Evolutionary conservation across 192 early-diverging fungal species (phyloP).

Genomic region (Coemansia sp.): DNA sequence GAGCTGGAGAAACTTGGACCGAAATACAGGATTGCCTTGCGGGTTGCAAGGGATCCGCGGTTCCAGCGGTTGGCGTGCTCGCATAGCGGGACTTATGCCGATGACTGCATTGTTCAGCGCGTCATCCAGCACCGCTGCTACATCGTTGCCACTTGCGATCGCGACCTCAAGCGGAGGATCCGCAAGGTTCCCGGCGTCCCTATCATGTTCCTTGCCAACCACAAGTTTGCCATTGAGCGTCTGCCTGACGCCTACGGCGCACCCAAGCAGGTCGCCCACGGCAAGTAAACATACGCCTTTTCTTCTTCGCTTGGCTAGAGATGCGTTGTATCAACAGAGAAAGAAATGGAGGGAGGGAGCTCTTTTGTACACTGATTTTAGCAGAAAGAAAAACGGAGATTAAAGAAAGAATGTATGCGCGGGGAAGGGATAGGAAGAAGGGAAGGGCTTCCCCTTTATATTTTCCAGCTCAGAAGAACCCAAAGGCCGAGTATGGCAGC

Average conservation of each 20-base stretch:
- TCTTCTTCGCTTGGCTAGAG: not conserved
- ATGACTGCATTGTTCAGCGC: slow-evolving; percentile 95
- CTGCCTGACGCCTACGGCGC: slow-evolving; percentile 72
- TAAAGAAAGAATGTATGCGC: not conserved
- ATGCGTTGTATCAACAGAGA: not conserved
- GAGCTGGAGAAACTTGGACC: slow-evolving; percentile 98
- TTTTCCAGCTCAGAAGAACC: slow-evolving; percentile 1
- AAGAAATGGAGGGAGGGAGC: not conserved
- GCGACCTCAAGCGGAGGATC: slow-evolving; percentile 92
- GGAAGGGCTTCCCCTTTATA: not conserved
- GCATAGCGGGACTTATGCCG: slow-evolving; percentile 98
- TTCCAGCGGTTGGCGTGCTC: slow-evolving; percentile 95
- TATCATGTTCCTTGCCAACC: slow-evolving; percentile 91
- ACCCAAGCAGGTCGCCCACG: slow-evolving; percentile 20
- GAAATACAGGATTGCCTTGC: slow-evolving; percentile 92
- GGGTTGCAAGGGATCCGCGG: slow-evolving; percentile 93
- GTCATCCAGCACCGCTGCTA: slow-evolving; percentile 95
- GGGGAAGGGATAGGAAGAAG: no score
- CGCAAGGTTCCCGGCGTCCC: slow-evolving; percentile 95
- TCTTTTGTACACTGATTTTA: not conserved
- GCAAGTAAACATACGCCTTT: not conserved
- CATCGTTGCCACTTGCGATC: slow-evolving; percentile 98
- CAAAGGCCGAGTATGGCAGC: slow-evolving; percentile 4
- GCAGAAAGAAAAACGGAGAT: not conserved
- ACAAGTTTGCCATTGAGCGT: slow-evolving; percentile 93